phyloP scores from a whole-genome alignment of 192 early-diverging fungal genomes.

The Coemansia sp. region DNA sequence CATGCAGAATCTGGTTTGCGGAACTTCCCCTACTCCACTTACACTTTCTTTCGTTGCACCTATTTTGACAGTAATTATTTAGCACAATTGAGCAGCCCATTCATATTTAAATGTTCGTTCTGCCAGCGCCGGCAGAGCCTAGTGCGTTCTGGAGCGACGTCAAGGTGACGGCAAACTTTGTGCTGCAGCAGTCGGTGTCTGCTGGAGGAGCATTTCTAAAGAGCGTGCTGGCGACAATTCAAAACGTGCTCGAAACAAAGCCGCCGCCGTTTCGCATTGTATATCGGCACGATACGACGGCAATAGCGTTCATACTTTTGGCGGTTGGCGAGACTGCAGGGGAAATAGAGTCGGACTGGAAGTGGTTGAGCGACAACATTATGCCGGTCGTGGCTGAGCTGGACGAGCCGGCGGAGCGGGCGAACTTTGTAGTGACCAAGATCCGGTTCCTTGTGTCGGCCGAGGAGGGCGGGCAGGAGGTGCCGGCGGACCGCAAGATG shows the following conservation, averaged over 20 bases:
- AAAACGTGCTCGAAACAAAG: slow-evolving; percentile 94
- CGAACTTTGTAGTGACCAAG: slow-evolving; percentile 87
- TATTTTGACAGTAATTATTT: neutral
- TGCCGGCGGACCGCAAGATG: slow-evolving; percentile 81
- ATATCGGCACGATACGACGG: slow-evolving; percentile 61
- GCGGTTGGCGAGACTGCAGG: slow-evolving; percentile 81
- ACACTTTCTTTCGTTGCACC: neutral
- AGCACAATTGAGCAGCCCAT: neutral
- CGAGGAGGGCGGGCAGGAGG: slow-evolving; percentile 64
- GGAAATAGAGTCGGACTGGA: slow-evolving; percentile 86
- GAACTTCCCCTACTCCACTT: neutral
- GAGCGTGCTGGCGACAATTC: slow-evolving; percentile 83
- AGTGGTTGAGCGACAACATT: slow-evolving; percentile 82
- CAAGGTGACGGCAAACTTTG: slow-evolving; percentile 62
- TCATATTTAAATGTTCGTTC: slow-evolving; percentile 47
- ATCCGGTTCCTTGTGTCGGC: slow-evolving; percentile 83
- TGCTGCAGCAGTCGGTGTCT: slow-evolving; percentile 69
- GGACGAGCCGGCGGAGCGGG: slow-evolving; percentile 76
- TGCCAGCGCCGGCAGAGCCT: slow-evolving; percentile 50
- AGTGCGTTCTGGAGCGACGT: slow-evolving; percentile 72
- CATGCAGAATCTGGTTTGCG: neutral
- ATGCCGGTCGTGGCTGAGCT: slow-evolving; percentile 67
- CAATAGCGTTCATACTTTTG: slow-evolving; percentile 71
- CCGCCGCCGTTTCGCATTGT: slow-evolving; percentile 89
- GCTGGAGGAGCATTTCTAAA: slow-evolving; percentile 60